A percentile compares a stretch with the other conserved stretches of the same genome.
Evolutionary conservation across 1,284 basidiomycete genomes (phyloP).

Genomic region (Rhodotorula sp.): DNA sequence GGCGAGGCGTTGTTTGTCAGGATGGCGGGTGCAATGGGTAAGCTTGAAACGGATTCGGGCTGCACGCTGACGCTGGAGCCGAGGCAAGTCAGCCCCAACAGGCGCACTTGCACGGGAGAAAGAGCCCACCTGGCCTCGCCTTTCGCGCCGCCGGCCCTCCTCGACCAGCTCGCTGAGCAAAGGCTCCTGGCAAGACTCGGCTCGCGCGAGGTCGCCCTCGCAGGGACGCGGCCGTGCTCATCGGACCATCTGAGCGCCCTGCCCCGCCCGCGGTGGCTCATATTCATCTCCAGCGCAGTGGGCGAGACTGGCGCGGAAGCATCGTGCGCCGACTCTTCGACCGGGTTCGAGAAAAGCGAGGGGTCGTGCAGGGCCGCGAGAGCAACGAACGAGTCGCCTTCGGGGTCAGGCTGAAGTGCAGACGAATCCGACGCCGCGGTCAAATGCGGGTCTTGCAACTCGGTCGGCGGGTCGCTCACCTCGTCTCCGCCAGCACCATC

Average conservation of each 20-base stretch:
- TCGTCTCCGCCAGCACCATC: too few species aligned
- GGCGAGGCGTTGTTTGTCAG: background rate
- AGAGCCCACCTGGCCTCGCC: conserved; percentile 1
- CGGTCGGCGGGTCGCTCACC: too few species aligned
- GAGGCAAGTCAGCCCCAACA: too few species aligned
- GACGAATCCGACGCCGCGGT: too few species aligned
- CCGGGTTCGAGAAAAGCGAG: background rate
- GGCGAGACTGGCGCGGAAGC: background rate
- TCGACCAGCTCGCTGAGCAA: background rate
- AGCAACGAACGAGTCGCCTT: conserved; percentile 8
- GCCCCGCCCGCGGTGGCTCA: background rate
- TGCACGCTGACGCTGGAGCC: conserved; percentile 6
- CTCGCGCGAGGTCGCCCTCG: background rate
- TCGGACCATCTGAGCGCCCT: too few species aligned
- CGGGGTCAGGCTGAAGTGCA: background rate
- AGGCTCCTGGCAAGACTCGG: background rate
- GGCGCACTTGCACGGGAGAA: too few species aligned
- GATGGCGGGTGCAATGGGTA: background rate
- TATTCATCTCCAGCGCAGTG: background rate
- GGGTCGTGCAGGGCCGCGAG: conserved; percentile 11
- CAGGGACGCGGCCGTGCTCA: background rate
- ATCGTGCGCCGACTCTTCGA: background rate
- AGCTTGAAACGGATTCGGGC: background rate
- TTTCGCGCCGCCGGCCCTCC: background rate
- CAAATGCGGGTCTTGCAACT: background rate